Base-by-base conservation (phyloP, 139 green algal genomes). In the Micractinium sp. region DNA sequence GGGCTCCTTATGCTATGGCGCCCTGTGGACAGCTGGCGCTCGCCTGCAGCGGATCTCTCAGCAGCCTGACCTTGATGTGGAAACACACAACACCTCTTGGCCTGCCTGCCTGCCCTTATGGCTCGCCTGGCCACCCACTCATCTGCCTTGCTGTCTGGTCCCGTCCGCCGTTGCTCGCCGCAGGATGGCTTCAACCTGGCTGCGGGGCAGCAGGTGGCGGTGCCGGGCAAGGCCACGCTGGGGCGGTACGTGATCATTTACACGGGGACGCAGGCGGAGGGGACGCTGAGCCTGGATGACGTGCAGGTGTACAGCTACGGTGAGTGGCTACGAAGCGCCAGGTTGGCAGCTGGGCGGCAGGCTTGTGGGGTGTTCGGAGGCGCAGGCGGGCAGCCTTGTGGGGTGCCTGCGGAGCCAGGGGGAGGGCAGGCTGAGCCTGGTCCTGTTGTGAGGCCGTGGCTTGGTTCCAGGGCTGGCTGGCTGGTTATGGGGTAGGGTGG, bases 181-280 rank as follows among this genome's bases (percentile, higher is more conserved):
- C 85, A 88, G 85, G 39, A n/a, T n/a, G 85, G 71, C 18, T 56
- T 88, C 19, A 38, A 36, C 27, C 39, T 92, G 35, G 85, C 61
- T 25, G 77, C 75, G 3, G 85, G 89, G 25, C 56, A 92, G 63
- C 86, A 88, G 29, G 29, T 38, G 41, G 69, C 88, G 20, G n/a
- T 90, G 16, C 22, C 76, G 18, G 85, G 66, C 4, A 25, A 35
- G 25, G 36, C 47, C 66, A 80, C 79, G 36, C n/a, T 15, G 71
- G 89, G 89, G 19, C 82, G 77, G n/a, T 88, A 90, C 39, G 89
- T 92, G 33, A 71, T 92, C 60, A 27, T 92, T 25, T 90, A 90
- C 69, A 56, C 71, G 5, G 89, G 82, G 27, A 63, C 38, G 14
- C n/a, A 53, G 31, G 27, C 60, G 31, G 56, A 87, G 47, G 85